Conservation (phyloP, 2,329 filamentous ascomycete species). For the Coniosporium tulheliwenetii region DNA sequence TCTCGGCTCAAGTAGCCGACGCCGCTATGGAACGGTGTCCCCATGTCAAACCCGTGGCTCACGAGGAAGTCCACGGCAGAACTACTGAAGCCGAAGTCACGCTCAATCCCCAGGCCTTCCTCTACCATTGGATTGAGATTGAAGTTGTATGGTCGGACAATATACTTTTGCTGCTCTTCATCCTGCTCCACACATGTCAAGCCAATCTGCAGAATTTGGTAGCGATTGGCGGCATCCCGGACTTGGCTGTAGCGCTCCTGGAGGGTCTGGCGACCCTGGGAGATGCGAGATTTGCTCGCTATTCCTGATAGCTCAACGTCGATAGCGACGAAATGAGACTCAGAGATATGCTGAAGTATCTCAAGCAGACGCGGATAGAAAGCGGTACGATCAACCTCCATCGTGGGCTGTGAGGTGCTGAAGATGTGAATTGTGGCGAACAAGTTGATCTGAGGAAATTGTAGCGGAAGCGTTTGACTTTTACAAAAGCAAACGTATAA, state of each 20-base stretch:
- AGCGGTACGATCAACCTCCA: constrained; percentile 39
- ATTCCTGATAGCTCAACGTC: constrained; percentile 56
- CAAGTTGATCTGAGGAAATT: no score
- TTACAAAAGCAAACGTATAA: no score
- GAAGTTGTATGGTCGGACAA: constrained; percentile 49
- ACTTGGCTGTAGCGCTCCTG: constrained; percentile 46
- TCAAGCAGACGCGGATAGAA: constrained; percentile 36
- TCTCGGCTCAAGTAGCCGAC: constrained; percentile 46
- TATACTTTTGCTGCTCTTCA: constrained; percentile 36
- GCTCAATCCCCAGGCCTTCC: constrained; percentile 38
- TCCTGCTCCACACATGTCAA: constrained; percentile 49
- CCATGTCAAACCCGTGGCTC: constrained; percentile 41
- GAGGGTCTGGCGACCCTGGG: constrained; percentile 31
- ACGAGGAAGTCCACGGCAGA: constrained; percentile 47
- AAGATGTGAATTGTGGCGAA: no score
- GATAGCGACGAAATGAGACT: constrained; percentile 45
- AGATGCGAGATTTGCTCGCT: constrained; percentile 22
- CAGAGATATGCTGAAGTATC: constrained; percentile 41
- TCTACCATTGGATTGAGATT: constrained; percentile 40
- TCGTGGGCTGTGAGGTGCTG: constrained; percentile 14
- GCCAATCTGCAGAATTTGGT: constrained; percentile 51
- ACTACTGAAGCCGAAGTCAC: constrained; percentile 43
- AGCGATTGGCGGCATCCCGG: constrained; percentile 44
- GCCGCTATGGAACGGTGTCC: constrained; percentile 37
- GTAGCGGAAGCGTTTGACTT: no score